Evolutionary conservation across 352 stramenopile species (phyloP).

Genomic region (Achlya hypogyna): DNA sequence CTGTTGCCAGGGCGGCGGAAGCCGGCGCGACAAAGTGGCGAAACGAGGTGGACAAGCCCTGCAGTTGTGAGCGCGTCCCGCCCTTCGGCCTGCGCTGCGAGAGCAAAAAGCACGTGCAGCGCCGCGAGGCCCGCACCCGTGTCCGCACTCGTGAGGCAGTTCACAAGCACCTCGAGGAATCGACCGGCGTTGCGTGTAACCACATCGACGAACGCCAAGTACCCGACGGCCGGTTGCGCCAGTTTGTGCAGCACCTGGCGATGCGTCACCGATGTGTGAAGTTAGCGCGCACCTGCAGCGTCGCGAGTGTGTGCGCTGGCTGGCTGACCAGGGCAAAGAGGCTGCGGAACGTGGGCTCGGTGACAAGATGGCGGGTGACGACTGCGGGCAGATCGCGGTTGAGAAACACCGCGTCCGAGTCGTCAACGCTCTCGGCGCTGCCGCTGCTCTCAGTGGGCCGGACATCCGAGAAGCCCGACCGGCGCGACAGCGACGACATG

Average conservation of each 20-base stretch:
- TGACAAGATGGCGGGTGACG: background rate
- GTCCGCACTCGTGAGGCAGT: constrained; percentile 33
- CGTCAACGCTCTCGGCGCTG: background rate
- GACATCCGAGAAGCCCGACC: background rate
- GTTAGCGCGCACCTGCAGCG: background rate
- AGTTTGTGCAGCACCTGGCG: constrained; percentile 17
- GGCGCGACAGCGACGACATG: too few species aligned
- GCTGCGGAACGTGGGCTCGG: background rate
- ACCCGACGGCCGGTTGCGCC: constrained; percentile 28
- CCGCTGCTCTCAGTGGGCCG: background rate
- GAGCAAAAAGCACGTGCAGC: constrained; percentile 47
- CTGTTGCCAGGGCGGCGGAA: constrained; percentile 15
- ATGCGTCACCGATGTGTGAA: background rate
- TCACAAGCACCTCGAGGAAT: constrained; percentile 35
- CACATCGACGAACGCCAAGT: constrained; percentile 39
- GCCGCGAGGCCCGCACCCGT: constrained; percentile 28
- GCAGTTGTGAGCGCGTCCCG: constrained; percentile 52
- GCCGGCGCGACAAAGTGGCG: background rate
- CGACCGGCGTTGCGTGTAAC: constrained; percentile 47
- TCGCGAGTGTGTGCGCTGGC: background rate
- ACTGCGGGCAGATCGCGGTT: constrained; percentile 1
- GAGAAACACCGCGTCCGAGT: background rate
- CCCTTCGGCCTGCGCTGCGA: constrained; percentile 41
- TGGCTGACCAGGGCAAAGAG: background rate
- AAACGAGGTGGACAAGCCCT: constrained; percentile 38